These are phyloP conservation scores for Trichoderma erinaceum DNA, from an alignment of 495 filamentous ascomycete species.

Conservation along the genomic window DNA sequence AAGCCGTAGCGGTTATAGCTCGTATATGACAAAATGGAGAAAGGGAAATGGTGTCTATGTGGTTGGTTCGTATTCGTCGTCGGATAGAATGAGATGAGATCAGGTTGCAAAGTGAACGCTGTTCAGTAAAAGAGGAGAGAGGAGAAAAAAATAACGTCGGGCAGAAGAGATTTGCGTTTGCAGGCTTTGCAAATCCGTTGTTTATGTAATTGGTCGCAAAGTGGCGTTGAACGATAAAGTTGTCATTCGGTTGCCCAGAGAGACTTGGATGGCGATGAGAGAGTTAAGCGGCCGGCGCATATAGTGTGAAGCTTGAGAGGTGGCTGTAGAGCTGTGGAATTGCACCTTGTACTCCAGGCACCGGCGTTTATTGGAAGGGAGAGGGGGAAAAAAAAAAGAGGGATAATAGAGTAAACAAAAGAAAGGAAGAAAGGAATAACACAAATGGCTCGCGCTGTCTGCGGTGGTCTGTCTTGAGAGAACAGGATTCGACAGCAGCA, in stretches of 20 bases:
- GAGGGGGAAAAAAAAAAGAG: background rate
- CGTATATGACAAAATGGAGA: background rate
- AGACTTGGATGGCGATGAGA: background rate
- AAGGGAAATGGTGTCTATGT: background rate
- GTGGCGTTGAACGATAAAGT: background rate
- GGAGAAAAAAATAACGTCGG: background rate
- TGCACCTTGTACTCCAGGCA: background rate
- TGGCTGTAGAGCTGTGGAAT: background rate
- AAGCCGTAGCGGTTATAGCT: background rate
- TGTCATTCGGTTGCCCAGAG: background rate
- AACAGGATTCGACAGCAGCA: background rate
- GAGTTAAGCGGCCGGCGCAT: background rate
- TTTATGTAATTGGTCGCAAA: background rate
- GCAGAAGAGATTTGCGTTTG: background rate
- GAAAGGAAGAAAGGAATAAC: background rate
- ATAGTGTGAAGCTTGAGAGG: background rate
- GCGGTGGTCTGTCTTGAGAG: background rate
- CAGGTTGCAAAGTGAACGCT: background rate
- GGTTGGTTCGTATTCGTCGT: slow-evolving; percentile 9
- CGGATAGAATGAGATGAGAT: slow-evolving; percentile 3
- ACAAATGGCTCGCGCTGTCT: background rate
- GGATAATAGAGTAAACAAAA: background rate
- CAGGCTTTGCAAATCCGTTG: background rate
- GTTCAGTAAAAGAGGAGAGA: background rate
- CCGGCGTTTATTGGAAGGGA: background rate